A percentile compares a stretch with the other conserved stretches of the same genome.
These are phyloP conservation scores for Dothideomycetes sp. DNA, from an alignment of 2,329 filamentous ascomycete species.

Conservation along the genomic window DNA sequence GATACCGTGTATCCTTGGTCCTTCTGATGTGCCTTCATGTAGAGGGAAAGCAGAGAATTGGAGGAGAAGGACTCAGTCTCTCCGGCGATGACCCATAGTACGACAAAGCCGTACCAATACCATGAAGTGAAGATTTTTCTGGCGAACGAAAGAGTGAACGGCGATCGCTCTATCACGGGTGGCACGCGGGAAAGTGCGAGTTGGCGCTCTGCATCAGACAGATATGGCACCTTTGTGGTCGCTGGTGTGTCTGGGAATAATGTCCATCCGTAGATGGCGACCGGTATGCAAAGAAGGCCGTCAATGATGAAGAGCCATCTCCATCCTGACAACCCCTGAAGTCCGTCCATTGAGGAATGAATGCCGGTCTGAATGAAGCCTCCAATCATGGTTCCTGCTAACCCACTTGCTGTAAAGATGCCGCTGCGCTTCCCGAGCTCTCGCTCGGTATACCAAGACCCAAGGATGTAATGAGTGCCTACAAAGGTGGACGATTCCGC, in stretches of 20 bases:
- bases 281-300: conserved; percentile 38
- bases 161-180: conserved; percentile 30
- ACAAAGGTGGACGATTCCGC: conserved; percentile 36
- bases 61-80: conserved; percentile 61
- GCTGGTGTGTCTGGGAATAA: conserved; percentile 38
- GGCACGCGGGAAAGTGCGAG: conserved; percentile 36
- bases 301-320: conserved; percentile 51
- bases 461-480: conserved; percentile 10
- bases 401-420: conserved; percentile 41
- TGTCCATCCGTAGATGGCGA: conserved; percentile 42
- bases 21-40: conserved; percentile 34
- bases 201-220: conserved; percentile 27
- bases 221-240: conserved; percentile 38
- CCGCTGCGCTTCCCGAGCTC: conserved; percentile 33
- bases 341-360: conserved; percentile 27
- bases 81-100: conserved; percentile 59
- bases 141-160: conserved; percentile 38
- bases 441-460: conserved; percentile 9
- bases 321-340: conserved; percentile 38
- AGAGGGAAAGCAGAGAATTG: conserved; percentile 47
- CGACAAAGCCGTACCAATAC: conserved; percentile 56
- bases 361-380: conserved; percentile 30
- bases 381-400: conserved; percentile 41
- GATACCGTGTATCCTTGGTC: conserved; percentile 33
- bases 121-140: conserved; percentile 47